phyloP scores from a whole-genome alignment of 2,329 filamentous ascomycete species.

The Phaeomoniella chlamydospora region DNA sequence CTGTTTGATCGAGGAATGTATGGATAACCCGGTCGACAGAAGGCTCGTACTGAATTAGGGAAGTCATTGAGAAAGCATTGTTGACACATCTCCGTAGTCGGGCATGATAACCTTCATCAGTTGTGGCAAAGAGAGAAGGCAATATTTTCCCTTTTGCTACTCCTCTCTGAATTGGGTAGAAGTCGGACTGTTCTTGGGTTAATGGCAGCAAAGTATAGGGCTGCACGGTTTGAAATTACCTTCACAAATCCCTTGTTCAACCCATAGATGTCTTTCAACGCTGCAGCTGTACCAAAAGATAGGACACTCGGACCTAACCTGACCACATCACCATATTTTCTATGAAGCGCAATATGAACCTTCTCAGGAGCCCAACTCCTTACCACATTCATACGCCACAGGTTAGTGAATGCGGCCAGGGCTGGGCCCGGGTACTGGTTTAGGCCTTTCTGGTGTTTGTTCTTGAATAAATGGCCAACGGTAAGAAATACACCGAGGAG shows the following conservation, averaged over 20 bases:
- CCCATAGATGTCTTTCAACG: slow-evolving; percentile 64
- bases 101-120: slow-evolving; percentile 60
- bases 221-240: slow-evolving; percentile 26
- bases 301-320: slow-evolving; percentile 60
- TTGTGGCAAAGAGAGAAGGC: slow-evolving; percentile 62
- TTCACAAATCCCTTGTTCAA: slow-evolving; percentile 70
- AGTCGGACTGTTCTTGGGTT: slow-evolving; percentile 46
- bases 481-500: slow-evolving; percentile 5
- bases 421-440: slow-evolving; percentile 52
- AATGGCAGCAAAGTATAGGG: slow-evolving; percentile 2
- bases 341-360: slow-evolving; percentile 54
- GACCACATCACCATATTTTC: slow-evolving; percentile 58
- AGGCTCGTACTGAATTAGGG: slow-evolving; percentile 41
- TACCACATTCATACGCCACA: slow-evolving; percentile 62
- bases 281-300: slow-evolving; percentile 59
- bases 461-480: slow-evolving; percentile 7
- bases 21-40: slow-evolving; percentile 63
- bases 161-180: slow-evolving; percentile 66
- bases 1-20: slow-evolving; percentile 52
- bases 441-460: slow-evolving; percentile 12
- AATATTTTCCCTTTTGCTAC: slow-evolving; percentile 54
- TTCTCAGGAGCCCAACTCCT: slow-evolving; percentile 48
- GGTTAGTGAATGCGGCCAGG: slow-evolving; percentile 53
- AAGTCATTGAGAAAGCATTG: slow-evolving; percentile 45
- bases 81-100: slow-evolving; percentile 63